Conservation (phyloP, 179 eudicot species). For the Beta lomatogona region DNA sequence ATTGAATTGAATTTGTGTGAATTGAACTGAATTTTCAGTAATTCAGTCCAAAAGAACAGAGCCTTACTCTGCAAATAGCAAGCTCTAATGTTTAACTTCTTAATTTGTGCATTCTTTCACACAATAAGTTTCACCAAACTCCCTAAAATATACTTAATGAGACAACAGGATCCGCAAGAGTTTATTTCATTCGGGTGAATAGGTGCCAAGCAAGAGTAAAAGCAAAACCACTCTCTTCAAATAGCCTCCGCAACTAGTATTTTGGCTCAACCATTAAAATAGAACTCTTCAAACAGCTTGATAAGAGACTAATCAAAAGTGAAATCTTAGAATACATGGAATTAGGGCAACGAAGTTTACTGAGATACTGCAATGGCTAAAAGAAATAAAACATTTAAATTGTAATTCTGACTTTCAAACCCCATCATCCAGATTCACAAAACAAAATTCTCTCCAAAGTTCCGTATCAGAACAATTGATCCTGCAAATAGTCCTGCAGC, state of each 20-base stretch:
- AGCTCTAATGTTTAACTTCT: too few species aligned
- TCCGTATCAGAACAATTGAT: constrained; percentile 12
- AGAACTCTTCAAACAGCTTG: neutral
- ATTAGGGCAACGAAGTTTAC: neutral
- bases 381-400: neutral
- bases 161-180: neutral
- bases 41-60: too few species aligned
- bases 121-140: too few species aligned
- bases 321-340: neutral
- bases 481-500: constrained; percentile 20
- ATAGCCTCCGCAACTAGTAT: neutral
- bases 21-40: too few species aligned
- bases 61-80: too few species aligned
- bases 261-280: neutral
- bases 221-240: neutral
- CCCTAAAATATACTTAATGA: too few species aligned
- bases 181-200: neutral
- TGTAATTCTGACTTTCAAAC: neutral
- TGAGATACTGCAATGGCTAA: neutral
- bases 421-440: neutral
- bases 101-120: too few species aligned
- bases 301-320: neutral
- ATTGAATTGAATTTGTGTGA: too few species aligned
- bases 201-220: neutral
- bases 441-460: constrained; percentile 14